Evolutionary conservation across 163 green algal genomes (phyloP), one percentile per base, ranked within the genome.

Genomic region (Smithsoniella earleae): DNA sequence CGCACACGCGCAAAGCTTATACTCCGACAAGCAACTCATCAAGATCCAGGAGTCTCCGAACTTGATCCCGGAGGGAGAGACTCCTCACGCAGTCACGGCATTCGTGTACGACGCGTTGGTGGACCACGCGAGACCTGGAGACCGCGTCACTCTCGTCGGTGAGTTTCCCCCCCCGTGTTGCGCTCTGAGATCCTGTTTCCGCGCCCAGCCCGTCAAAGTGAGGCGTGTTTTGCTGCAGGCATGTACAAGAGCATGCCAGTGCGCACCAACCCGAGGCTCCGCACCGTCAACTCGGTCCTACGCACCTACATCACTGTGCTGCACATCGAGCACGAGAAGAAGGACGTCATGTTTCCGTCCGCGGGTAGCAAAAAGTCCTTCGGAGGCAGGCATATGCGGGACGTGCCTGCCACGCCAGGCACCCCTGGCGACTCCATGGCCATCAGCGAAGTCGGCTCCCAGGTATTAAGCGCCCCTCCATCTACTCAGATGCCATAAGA

Each of bases 1-100:
- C 64, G 75, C 91, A 30, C 88, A 91, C 81, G 94, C 94, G 81
- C 79, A 82, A 73, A 87, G 79, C 76, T 54, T 34, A 46, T 96
- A 90, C 78, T 73, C 82, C 34, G 88, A 95, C 84, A 95, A 95
- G 83, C 91, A 96, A 85, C 76, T 96, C 58, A 77, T 96, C 73
- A 95, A 95, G 4, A 79, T 89, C 81, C 90, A 97, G 83, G 93
- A 98, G 82, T 92, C 86, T 74, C 93, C 94, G 33, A 92, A 97
- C 75, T 84, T 88, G 58, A 96, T 98, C 74, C 94, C 94, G 1
- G 92, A 98, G 80, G 94, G 94, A 22, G 93, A 98, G 82, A 98
- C 94, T 4, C 94, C 94, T 2, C 91, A 96, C 81, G 89, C 87
- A 8, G 87, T 97, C 13, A 88, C 84, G 45, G 82, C 96, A 75